Evolutionary conservation across 768 basidiomycete species (phyloP).

Genomic region (Rhodocollybia butyracea): DNA sequence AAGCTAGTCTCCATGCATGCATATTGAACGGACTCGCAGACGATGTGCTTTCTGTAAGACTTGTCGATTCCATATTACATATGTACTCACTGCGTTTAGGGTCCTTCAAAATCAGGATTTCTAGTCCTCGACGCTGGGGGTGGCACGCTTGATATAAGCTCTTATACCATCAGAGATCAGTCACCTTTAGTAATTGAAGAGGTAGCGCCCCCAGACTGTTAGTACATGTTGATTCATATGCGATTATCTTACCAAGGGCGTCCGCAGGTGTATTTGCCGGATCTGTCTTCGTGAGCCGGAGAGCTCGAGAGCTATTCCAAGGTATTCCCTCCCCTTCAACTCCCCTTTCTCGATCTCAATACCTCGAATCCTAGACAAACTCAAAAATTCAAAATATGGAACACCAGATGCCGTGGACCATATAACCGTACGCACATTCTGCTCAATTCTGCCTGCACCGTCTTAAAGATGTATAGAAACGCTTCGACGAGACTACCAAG

Average conservation of each 20-base stretch:
- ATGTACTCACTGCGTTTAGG: conserved; percentile 34
- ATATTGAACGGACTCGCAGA: conserved; percentile 74
- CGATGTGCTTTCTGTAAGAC: conserved; percentile 67
- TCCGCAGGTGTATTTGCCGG: conserved; percentile 73
- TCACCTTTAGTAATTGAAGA: conserved; percentile 76
- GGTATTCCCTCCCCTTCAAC: conserved; percentile 33
- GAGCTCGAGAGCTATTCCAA: conserved; percentile 70
- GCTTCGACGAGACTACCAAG: conserved; percentile 83
- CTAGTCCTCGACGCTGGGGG: conserved; percentile 80
- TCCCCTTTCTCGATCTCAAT: too few relatives aligned
- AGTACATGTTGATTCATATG: conserved; percentile 25
- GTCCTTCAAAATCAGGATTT: conserved; percentile 73
- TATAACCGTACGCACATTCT: too few relatives aligned
- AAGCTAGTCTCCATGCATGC: conserved; percentile 81
- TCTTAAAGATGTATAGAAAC: too few relatives aligned
- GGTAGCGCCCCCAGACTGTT: conserved; percentile 80
- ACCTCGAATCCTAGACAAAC: conserved; percentile 74
- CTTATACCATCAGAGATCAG: conserved; percentile 71
- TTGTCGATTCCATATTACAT: background rate
- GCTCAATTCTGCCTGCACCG: too few relatives aligned
- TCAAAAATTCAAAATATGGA: conserved; percentile 71
- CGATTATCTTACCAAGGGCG: background rate
- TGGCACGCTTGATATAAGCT: conserved; percentile 78
- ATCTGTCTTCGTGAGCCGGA: conserved; percentile 76
- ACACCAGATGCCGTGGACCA: conserved; percentile 70